Base-by-base conservation (phyloP, 257 asterid species). In the Thymus quinquecostatus region DNA sequence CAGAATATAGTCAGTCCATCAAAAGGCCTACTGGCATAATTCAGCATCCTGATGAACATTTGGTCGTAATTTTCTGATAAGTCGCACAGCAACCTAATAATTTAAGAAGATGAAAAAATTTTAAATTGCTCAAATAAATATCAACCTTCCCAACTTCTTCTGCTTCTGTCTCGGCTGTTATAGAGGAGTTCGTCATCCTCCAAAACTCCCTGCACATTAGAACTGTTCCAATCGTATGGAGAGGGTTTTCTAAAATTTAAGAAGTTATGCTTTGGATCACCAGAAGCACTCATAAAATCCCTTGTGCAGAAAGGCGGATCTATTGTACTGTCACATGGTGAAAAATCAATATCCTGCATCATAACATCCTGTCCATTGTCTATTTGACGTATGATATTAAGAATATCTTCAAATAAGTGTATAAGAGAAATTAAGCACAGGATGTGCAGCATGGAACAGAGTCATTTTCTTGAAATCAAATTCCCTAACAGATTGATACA, bases 101-200 rank as follows among this genome's bases (percentile, higher is more conserved):
- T 62, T 41, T 41, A 71, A 21, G n/a, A 61, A 11, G 44, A 79
- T 56, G 45, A 69, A 48, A 70, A 61, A 80, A 41, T 63, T 80
- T 27, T 36, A 65, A 66, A 50, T 55, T 51, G 36, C 6, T 61
- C 36, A 66, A 43, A 65, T 45, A 40, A 29, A 64, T 40, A 72
- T n/a, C 68, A 76, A 85, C 92, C 88, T 66, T 80, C 77, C 89
- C 86, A 77, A 72, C 64, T 73, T 64, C 67, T 71, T 38, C 71
- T 66, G 38, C 78, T 60, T n/a, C 66, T 69, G 55, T 68, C 82
- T 61, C 64, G 77, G 62, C 72, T 62, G 77, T 40, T 47, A 65
- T 55, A 80, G 63, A 73, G 62, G 53, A 72, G 69, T 51, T 83
- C 82, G 21, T 82, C 89, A 78, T 79, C 76, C 62, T 75, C 77